These are phyloP conservation scores for Primulina eburnea DNA, from an alignment of 257 asterid species.

Conservation along the genomic window DNA sequence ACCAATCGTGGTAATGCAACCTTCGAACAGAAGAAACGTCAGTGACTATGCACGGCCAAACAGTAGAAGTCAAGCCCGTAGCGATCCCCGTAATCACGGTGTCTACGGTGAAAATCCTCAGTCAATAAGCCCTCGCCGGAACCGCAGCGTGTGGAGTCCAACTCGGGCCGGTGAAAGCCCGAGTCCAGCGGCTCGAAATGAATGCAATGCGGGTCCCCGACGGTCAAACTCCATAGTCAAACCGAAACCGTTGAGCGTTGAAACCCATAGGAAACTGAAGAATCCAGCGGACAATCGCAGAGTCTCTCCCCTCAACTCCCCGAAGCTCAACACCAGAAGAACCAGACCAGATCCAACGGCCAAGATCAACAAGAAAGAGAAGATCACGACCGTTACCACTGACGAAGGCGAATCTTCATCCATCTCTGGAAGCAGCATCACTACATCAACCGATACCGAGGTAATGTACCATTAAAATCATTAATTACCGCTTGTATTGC, in stretches of 20 bases:
- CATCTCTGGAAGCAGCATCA: constrained; percentile 65
- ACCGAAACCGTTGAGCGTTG: constrained; percentile 56
- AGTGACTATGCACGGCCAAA: constrained; percentile 35
- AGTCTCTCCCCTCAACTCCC: constrained; percentile 60
- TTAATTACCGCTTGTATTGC: constrained; percentile 8
- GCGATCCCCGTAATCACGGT: constrained; percentile 37
- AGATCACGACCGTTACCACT: constrained; percentile 32
- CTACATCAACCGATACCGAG: constrained; percentile 75
- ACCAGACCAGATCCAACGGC: constrained; percentile 38
- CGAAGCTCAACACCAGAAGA: constrained; percentile 54
- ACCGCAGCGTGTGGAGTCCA: constrained; percentile 52
- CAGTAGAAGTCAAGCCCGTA: constrained; percentile 32
- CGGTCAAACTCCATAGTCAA: constrained; percentile 53
- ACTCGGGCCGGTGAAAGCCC: constrained; percentile 38
- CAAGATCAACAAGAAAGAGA: constrained; percentile 45
- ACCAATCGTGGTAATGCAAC: constrained; percentile 58
- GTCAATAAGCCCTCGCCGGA: constrained; percentile 58
- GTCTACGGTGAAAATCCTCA: constrained; percentile 46
- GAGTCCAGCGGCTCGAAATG: constrained; percentile 28
- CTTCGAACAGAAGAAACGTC: constrained; percentile 35
- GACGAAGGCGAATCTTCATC: constrained; percentile 83
- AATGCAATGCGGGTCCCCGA: constrained; percentile 39
- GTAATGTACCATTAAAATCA: constrained; percentile 30
- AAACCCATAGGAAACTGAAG: constrained; percentile 46
- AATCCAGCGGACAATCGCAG: constrained; percentile 48